phyloP scores from a whole-genome alignment of 2,329 filamentous ascomycete species.

The Nemania sp. region DNA sequence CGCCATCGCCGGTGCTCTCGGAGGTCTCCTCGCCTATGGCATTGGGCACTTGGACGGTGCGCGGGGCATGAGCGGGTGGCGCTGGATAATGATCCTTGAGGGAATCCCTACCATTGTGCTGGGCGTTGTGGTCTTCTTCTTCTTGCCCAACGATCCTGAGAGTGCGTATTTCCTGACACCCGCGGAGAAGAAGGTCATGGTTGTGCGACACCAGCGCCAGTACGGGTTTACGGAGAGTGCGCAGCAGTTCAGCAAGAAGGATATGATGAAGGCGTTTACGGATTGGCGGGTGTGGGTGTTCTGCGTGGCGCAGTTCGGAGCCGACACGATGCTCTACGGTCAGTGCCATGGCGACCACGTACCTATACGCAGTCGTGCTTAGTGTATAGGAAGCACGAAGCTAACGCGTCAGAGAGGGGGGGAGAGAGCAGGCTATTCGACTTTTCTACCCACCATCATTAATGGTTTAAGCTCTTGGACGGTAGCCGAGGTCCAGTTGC shows the following conservation, averaged over 20 bases:
- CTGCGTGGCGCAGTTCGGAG: constrained; percentile 70
- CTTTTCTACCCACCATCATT: constrained; percentile 81
- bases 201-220: constrained; percentile 41
- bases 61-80: constrained; percentile 68
- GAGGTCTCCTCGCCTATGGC: constrained; percentile 73
- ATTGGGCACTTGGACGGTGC: constrained; percentile 75
- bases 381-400: background rate
- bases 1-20: constrained; percentile 72
- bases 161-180: constrained; percentile 64
- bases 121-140: constrained; percentile 59
- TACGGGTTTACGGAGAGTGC: constrained; percentile 55
- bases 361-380: background rate
- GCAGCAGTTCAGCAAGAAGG: constrained; percentile 56
- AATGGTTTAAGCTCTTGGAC: constrained; percentile 67
- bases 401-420: constrained; percentile 41
- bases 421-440: constrained; percentile 63
- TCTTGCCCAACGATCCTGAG: constrained; percentile 64
- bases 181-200: constrained; percentile 61
- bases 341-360: constrained; percentile 20
- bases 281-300: constrained; percentile 81
- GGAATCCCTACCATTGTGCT: constrained; percentile 54
- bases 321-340: constrained; percentile 75
- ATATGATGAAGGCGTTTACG: constrained; percentile 68
- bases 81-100: constrained; percentile 70
- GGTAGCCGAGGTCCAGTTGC: constrained; percentile 69